Evolutionary conservation across 1,284 basidiomycete genomes (phyloP).

Genomic region (Tylopilus sp.): DNA sequence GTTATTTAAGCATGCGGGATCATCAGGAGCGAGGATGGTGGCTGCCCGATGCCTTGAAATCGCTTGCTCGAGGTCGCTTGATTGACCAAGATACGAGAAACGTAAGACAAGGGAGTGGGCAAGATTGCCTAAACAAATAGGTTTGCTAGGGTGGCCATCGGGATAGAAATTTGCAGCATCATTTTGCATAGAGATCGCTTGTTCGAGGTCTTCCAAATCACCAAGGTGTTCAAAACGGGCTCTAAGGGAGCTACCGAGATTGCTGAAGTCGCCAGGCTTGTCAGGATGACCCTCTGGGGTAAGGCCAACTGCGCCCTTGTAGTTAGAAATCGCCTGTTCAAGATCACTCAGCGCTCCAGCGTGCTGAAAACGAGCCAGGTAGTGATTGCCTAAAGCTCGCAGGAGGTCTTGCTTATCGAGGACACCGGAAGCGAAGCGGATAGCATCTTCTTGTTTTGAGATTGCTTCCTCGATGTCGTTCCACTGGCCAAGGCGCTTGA

Average conservation of each 20-base stretch:
- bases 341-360: conserved; percentile 11
- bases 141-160: background rate
- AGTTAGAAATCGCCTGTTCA: conserved; percentile 11
- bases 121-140: background rate
- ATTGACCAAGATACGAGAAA: background rate
- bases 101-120: background rate
- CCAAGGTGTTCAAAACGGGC: conserved; percentile 4
- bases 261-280: background rate
- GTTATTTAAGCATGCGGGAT: background rate
- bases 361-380: conserved; percentile 10
- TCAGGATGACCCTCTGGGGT: conserved; percentile 5
- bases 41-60: conserved; percentile 6
- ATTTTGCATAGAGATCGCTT: conserved; percentile 11
- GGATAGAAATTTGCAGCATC: conserved; percentile 2
- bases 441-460: conserved; percentile 1
- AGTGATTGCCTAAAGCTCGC: conserved; percentile 1
- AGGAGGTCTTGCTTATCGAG: background rate
- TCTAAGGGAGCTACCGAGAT: background rate
- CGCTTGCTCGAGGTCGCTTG: conserved; percentile 13
- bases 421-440: background rate
- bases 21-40: background rate
- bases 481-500: background rate
- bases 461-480: conserved; percentile 21
- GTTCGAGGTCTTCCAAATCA: conserved; percentile 5
- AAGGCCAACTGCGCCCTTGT: background rate